A percentile compares a stretch with the other conserved stretches of the same genome.
phyloP scores from a whole-genome alignment of 768 basidiomycete species.

The Glaciozyma antarctica region DNA sequence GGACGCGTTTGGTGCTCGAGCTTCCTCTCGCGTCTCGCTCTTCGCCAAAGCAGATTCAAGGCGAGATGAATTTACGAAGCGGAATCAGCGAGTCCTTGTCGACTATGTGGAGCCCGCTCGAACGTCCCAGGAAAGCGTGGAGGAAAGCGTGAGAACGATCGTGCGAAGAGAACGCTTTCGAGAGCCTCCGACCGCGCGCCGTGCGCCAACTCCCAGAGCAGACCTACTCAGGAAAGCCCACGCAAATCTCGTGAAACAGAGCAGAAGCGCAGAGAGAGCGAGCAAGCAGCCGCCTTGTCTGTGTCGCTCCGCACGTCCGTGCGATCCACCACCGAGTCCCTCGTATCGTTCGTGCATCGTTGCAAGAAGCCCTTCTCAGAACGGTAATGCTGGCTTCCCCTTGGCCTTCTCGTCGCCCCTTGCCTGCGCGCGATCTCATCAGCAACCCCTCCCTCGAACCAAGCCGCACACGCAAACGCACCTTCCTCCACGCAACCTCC shows the following conservation, averaged over 20 bases:
- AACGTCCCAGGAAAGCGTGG: too few species aligned
- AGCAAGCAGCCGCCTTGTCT: neutral
- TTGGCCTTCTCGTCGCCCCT: conserved; percentile 12
- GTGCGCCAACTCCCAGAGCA: neutral
- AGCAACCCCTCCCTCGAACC: neutral
- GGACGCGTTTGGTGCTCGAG: too few species aligned
- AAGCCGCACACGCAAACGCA: neutral
- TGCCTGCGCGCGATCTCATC: neutral
- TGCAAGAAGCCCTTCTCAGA: neutral
- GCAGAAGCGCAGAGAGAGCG: neutral
- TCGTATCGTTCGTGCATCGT: too few species aligned
- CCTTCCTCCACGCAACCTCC: conserved; percentile 22
- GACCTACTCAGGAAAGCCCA: neutral
- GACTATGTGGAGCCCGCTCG: too few species aligned
- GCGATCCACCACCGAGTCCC: neutral
- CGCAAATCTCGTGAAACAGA: too few species aligned
- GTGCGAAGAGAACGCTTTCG: too few species aligned
- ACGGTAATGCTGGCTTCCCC: conserved; percentile 21
- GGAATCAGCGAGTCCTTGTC: too few species aligned
- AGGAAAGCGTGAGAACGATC: too few species aligned
- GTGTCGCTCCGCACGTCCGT: neutral
- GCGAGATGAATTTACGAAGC: too few species aligned
- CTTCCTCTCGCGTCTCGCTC: too few species aligned
- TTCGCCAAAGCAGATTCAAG: too few species aligned
- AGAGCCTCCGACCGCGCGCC: too few species aligned